Evolutionary conservation across 345 rosid genomes (phyloP).

Genomic region (Microthlaspi erraticum): DNA sequence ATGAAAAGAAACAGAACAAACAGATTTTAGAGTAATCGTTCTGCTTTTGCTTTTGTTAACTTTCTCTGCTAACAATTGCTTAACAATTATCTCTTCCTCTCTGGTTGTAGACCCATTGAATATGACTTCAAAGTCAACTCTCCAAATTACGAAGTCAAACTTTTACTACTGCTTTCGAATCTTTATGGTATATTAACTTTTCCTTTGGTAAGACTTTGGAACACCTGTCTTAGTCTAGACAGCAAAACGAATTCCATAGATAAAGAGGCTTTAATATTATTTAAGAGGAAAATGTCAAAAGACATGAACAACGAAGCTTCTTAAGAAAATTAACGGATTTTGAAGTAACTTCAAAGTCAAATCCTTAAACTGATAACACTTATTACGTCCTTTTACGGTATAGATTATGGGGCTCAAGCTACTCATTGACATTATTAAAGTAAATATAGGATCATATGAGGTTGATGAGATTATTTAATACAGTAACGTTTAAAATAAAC

Average conservation of each 20-base stretch:
- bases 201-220: conserved; percentile 18
- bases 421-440: conserved; percentile 7
- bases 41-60: background rate
- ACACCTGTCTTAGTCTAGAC: conserved; percentile 31
- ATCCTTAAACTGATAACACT: conserved; percentile 4
- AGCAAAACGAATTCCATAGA: conserved; percentile 22
- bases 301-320: conserved; percentile 6
- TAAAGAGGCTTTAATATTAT: conserved; percentile 1
- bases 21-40: conserved; percentile 9
- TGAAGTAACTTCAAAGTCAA: conserved; percentile 21
- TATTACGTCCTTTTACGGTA: conserved; percentile 2
- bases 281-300: conserved; percentile 25
- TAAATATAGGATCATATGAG: conserved; percentile 19
- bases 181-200: conserved; percentile 32
- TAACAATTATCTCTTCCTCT: conserved; percentile 18
- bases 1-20: conserved; percentile 1
- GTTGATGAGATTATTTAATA: background rate
- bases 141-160: conserved; percentile 10
- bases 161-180: conserved; percentile 28
- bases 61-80: conserved; percentile 12
- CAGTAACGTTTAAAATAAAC: background rate
- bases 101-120: conserved; percentile 25
- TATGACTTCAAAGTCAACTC: conserved; percentile 18
- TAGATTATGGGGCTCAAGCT: conserved; percentile 22
- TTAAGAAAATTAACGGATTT: background rate